phyloP scores from a whole-genome alignment of 169 alveolate genomes.

The Cryptosporidium sp. region DNA sequence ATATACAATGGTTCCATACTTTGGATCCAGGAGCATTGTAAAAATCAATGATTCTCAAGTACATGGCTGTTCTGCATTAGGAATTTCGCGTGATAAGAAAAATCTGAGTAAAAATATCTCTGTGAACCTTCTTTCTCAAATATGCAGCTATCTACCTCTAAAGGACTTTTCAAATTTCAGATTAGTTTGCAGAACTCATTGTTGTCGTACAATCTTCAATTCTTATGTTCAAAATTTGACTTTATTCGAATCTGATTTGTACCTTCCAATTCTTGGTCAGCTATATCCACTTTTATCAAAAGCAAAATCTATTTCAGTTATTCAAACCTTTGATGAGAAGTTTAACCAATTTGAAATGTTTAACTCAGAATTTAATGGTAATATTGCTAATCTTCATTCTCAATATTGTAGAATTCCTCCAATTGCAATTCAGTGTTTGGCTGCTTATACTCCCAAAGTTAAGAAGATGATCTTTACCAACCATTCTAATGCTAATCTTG shows the following conservation, averaged over 20 bases:
- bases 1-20: constrained; percentile 59
- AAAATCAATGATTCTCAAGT: constrained; percentile 42
- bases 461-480: constrained; percentile 52
- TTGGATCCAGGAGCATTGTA: constrained; percentile 41
- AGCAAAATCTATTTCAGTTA: constrained; percentile 31
- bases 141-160: constrained; percentile 44
- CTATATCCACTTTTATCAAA: constrained; percentile 59
- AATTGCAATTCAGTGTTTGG: constrained; percentile 56
- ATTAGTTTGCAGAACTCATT: constrained; percentile 62
- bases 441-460: constrained; percentile 72
- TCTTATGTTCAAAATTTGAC: constrained; percentile 49
- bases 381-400: not conserved
- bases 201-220: constrained; percentile 59
- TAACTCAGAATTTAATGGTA: not conserved
- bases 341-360: not conserved
- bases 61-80: constrained; percentile 59
- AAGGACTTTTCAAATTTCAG: constrained; percentile 36
- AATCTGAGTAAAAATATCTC: constrained; percentile 34
- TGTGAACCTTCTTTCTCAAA: constrained; percentile 27
- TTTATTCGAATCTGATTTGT: constrained; percentile 41
- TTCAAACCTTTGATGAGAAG: constrained; percentile 2
- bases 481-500: constrained; percentile 70
- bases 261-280: constrained; percentile 56
- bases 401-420: constrained; percentile 49
- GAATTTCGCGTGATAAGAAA: constrained; percentile 20